These are phyloP conservation scores for Pestalotiopsis sp. DNA, from an alignment of 2,329 filamentous ascomycete genomes.

Conservation along the genomic window DNA sequence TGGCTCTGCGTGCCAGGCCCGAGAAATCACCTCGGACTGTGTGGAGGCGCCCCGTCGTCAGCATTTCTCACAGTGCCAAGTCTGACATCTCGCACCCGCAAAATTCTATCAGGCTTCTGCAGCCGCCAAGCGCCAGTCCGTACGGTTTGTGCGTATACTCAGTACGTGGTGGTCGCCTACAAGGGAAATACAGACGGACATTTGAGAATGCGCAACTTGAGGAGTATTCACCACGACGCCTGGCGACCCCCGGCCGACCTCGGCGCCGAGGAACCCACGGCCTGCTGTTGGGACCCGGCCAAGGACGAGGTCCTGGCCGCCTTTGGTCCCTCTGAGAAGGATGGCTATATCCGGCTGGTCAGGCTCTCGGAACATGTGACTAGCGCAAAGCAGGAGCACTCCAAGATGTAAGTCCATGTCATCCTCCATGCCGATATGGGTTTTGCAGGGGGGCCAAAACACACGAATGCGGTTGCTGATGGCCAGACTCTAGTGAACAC, in stretches of 20 bases:
- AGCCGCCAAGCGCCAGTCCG: conserved; percentile 1
- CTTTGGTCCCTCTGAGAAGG: conserved; percentile 75
- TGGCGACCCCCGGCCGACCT: conserved; percentile 59
- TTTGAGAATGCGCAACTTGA: conserved; percentile 81
- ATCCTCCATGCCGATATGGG: neutral
- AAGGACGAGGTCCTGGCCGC: conserved; percentile 80
- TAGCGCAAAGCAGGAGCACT: conserved; percentile 28
- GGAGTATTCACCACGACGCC: conserved; percentile 71
- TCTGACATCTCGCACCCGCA: neutral
- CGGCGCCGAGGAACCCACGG: conserved; percentile 61
- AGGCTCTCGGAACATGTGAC: conserved; percentile 50
- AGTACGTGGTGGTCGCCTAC: neutral
- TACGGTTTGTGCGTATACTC: neutral
- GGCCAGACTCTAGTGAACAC: conserved; percentile 11
- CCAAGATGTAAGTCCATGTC: conserved; percentile 40
- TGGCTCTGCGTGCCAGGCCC: neutral
- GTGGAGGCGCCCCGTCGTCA: neutral
- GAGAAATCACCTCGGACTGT: conserved; percentile 12
- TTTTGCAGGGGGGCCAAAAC: neutral
- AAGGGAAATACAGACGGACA: neutral
- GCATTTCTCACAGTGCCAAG: neutral
- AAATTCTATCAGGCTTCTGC: conserved; percentile 5
- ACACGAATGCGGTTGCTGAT: neutral
- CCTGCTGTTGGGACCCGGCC: conserved; percentile 83
- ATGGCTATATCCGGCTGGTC: conserved; percentile 73